These are phyloP conservation scores for Adansonia rubrostipa DNA, from an alignment of 441 rosid species.

Conservation along the genomic window DNA sequence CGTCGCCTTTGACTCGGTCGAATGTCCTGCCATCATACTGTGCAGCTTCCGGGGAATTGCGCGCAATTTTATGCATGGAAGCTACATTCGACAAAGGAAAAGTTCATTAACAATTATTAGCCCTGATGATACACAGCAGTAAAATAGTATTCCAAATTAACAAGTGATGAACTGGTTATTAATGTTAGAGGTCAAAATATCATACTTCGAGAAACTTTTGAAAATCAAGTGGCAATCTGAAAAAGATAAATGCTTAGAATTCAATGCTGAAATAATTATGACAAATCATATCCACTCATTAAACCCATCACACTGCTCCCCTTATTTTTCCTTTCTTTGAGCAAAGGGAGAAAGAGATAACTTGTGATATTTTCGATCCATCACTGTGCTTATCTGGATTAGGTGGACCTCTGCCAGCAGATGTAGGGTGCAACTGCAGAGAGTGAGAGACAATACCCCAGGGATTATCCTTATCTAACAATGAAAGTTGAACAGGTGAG, in stretches of 20 bases:
- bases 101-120: background rate
- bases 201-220: background rate
- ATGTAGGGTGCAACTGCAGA: conserved; percentile 60
- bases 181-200: background rate
- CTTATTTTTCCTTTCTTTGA: conserved; percentile 5
- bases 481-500: conserved; percentile 82
- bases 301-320: background rate
- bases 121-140: background rate
- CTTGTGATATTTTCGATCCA: conserved; percentile 46
- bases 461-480: conserved; percentile 75
- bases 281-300: background rate
- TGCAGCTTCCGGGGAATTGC: conserved; percentile 44
- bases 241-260: background rate
- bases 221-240: background rate
- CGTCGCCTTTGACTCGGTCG: conserved; percentile 56
- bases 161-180: background rate
- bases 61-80: conserved; percentile 43
- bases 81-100: conserved; percentile 34
- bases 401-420: conserved; percentile 54
- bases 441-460: conserved; percentile 61
- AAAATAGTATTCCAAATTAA: background rate
- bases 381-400: conserved; percentile 56
- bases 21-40: conserved; percentile 35
- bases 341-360: conserved; percentile 33
- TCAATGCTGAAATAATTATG: background rate